These are phyloP conservation scores for Vanderwaltozyma polyspora DNA, from an alignment of 805 yeast genomes.

Conservation along the genomic window DNA sequence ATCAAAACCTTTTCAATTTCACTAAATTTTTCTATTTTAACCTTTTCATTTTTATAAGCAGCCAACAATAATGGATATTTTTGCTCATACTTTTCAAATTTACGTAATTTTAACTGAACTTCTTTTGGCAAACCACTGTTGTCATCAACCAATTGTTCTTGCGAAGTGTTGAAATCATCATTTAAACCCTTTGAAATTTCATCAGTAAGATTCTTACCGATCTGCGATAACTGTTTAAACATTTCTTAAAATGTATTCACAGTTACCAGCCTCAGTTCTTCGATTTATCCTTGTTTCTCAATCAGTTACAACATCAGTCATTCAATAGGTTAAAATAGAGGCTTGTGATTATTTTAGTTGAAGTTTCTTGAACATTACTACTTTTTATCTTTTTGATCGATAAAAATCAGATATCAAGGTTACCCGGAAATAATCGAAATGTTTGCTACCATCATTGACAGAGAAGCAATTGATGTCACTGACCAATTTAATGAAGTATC, in stretches of 20 bases:
- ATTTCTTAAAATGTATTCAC: constrained; percentile 17
- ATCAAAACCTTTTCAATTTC: constrained; percentile 57
- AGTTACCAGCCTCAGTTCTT: neutral
- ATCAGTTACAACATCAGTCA: too few species aligned
- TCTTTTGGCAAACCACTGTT: constrained; percentile 43
- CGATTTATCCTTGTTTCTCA: too few species aligned
- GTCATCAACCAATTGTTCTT: constrained; percentile 14
- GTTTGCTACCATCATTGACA: too few species aligned
- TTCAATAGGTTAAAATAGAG: too few species aligned
- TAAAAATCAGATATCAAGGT: too few species aligned
- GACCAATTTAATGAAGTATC: too few species aligned
- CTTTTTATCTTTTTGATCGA: too few species aligned
- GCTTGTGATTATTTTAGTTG: too few species aligned
- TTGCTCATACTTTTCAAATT: constrained; percentile 77
- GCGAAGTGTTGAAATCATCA: constrained; percentile 17
- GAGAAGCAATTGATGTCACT: too few species aligned
- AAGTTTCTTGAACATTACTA: too few species aligned
- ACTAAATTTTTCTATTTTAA: constrained; percentile 46
- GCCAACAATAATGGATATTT: constrained; percentile 77
- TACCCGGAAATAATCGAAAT: too few species aligned
- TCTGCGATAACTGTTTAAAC: constrained; percentile 50
- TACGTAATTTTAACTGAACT: constrained; percentile 51
- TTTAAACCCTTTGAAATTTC: constrained; percentile 40
- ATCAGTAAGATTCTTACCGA: constrained; percentile 52
- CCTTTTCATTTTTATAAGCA: constrained; percentile 76